Evolutionary conservation across 2,329 filamentous ascomycete genomes (phyloP).

Genomic region (Aureobasidium melanogenum): DNA sequence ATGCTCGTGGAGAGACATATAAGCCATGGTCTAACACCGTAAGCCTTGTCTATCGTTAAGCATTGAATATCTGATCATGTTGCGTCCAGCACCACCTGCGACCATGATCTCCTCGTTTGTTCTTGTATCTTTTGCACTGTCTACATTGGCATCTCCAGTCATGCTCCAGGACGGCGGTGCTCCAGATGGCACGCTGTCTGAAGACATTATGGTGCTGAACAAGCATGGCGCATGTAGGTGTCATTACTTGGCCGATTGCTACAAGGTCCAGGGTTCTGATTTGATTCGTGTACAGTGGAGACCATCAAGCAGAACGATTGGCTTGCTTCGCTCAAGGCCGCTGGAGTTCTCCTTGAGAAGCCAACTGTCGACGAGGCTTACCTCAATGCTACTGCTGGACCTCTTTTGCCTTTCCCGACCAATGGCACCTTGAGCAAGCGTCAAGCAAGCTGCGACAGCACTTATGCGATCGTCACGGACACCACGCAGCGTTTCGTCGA

Average conservation of each 20-base stretch:
- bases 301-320: neutral
- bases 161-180: no score
- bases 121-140: neutral
- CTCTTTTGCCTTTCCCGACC: neutral
- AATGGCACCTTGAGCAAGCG: neutral
- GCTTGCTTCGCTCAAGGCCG: neutral
- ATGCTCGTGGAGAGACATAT: neutral
- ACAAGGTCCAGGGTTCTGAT: neutral
- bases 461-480: neutral
- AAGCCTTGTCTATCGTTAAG: neutral
- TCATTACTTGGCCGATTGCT: neutral
- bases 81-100: neutral
- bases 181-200: neutral
- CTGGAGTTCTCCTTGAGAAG: neutral
- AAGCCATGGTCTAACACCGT: neutral
- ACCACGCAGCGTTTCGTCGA: constrained; percentile 13
- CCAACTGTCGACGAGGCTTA: neutral
- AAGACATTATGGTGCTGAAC: neutral
- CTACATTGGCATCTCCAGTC: neutral
- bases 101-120: neutral
- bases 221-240: neutral
- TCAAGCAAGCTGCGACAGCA: neutral
- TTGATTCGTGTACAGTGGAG: neutral
- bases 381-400: neutral
- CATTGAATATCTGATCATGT: neutral